Evolutionary conservation across 257 asterid species (phyloP), one percentile per base, ranked within the genome.

Genomic region (Solanum chmielewskii): DNA sequence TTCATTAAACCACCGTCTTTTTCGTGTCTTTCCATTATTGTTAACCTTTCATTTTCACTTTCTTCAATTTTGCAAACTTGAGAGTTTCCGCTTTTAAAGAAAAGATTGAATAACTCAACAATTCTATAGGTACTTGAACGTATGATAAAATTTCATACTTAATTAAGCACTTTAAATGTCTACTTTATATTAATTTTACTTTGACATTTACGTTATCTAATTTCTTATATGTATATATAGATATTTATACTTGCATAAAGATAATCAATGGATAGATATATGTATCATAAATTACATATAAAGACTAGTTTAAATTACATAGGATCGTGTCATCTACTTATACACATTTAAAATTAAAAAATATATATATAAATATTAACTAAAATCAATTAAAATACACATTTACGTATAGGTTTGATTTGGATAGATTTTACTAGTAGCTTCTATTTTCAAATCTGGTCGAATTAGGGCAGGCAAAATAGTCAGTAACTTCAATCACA

Each of bases 21-120:
- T 76, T 44, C 21, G 60, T 41, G 83, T 76, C 60, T n/a, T 71
- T 76, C 56, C 23, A 76, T 76, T 76, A 76, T 42, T 42, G 37
- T 42, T 76, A 41, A 12, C 59, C 15, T 76, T 76, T 41, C 56
- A 12, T n/a, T 41, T 76, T 7, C 35, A 41, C 23, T n/a, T 66
- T 41, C 83, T 41, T 76, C 20, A 14, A n/a, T 76, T 76, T 76
- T 76, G 35, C 16, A 23, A 23, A 41, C 21, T 44, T 41, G 11
- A 39, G 27, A 75, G 56, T 42, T n/a, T 13, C 83, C 35, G 41
- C 21, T 75, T 39, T 20, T 74, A 20, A 37, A 20, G 25, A 73
- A 73, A 74, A 21, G 47, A 35, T 39, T 74, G 76, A 69, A 31
- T 6, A 23, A 62, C 29, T 10, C 70, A 62, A 62, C 8, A 62